Evolutionary conservation across 495 filamentous ascomycete genomes (phyloP), one percentile per base, ranked within the genome.

Genomic region (Daldinia childiae): DNA sequence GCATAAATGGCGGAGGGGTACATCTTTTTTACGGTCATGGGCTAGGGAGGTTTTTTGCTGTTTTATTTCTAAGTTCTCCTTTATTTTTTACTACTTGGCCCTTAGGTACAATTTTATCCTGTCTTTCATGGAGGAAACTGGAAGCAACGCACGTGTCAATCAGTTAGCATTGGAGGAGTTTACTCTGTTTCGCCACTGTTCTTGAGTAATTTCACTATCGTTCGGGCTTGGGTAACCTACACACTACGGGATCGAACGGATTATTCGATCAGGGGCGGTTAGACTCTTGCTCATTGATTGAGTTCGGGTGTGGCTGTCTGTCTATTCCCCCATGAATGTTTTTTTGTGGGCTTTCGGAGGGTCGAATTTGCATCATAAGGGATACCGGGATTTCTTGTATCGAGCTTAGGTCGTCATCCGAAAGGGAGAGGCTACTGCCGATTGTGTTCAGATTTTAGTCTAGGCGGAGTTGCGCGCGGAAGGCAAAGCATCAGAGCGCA

Each of bases 121-220:
- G 36, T 17, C 29, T 62, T 70, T 71, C 26, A 60, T 56, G 32
- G 34, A 54, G 62, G 68, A 64, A 51, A 74, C 61, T 57, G 72
- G 61, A 68, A 61, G 57, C 60, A 64, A 58, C 71, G 57, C 34
- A 43, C 65, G 52, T 62, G 19, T 65, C 50, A 27, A 45, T 58
- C 64, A 68, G 64, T 68, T 54, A 73, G 71, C 71, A 73, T 73
- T 69, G 71, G 62, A 66, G 71, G 71, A 73, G 71, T 73, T 73
- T 34, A 65, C 56, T 65, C 64, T 68, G 57, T 68, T 73, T 73
- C 60, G 55, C 21, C 54, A 60, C 61, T 61, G 64, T 36, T 65
- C 50, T 68, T 56, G 71, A 66, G 48, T 73, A 62, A 69, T 62
- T 58, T 64, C 39, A 63, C 58, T 62, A 39, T 71, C 55, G 62